Percentiles rank a stretch among this genome's conserved stretches.
Evolutionary conservation across 2,329 filamentous ascomycete species (phyloP).

Genomic region (Aspergillus pseudotamarii): DNA sequence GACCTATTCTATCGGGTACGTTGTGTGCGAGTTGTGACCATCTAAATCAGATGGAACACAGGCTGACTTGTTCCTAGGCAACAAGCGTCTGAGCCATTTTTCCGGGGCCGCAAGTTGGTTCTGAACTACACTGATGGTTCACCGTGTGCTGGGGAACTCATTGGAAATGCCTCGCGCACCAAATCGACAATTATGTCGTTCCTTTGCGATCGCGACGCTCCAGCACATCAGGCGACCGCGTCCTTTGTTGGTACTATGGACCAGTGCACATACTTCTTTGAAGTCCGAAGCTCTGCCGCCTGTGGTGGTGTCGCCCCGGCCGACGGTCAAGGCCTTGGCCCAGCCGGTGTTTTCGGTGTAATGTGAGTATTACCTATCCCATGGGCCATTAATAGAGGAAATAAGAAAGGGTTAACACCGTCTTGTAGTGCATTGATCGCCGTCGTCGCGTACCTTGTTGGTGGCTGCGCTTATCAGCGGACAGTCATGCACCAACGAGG

Average conservation of each 20-base stretch:
- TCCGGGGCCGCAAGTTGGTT: slow-evolving; percentile 64
- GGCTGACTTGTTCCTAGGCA: slow-evolving; percentile 34
- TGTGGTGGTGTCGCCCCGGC: slow-evolving; percentile 71
- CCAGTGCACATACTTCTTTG: slow-evolving; percentile 94
- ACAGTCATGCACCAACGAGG: slow-evolving; percentile 92
- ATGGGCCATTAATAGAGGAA: background rate
- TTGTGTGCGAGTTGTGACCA: background rate
- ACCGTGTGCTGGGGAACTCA: slow-evolving; percentile 56
- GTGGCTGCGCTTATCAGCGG: slow-evolving; percentile 92
- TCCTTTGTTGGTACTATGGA: slow-evolving; percentile 89
- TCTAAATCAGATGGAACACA: background rate
- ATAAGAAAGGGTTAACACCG: background rate
- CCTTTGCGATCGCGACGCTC: slow-evolving; percentile 83
- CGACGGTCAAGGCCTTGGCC: slow-evolving; percentile 63
- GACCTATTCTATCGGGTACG: slow-evolving; percentile 52
- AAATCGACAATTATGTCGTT: slow-evolving; percentile 91
- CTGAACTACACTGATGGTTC: slow-evolving; percentile 78
- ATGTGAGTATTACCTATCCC: slow-evolving; percentile 63
- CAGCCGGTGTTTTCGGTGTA: slow-evolving; percentile 79
- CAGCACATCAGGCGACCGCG: slow-evolving; percentile 67
- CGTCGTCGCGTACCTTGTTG: slow-evolving; percentile 83
- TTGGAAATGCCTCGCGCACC: slow-evolving; percentile 31
- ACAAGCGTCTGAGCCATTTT: slow-evolving; percentile 49
- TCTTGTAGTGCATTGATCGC: slow-evolving; percentile 61
- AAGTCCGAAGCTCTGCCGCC: slow-evolving; percentile 81